phyloP scores from a whole-genome alignment of 2,329 filamentous ascomycete species.

The Penicillium polonicum region DNA sequence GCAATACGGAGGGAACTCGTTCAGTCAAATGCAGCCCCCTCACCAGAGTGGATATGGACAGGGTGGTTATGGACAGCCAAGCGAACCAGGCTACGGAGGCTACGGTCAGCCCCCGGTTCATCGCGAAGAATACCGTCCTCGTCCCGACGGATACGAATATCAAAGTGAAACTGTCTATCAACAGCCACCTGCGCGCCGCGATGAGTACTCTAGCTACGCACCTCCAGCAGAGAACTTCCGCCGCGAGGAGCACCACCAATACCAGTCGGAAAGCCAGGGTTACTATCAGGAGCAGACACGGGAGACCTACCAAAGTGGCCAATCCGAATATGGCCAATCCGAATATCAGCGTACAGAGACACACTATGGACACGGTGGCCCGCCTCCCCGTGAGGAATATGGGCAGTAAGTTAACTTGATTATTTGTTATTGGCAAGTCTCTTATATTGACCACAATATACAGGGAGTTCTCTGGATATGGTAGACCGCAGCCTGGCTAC shows the following conservation, averaged over 20 bases:
- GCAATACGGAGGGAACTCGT: slow-evolving; percentile 16
- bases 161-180: slow-evolving; percentile 21
- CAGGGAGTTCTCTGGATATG: slow-evolving; percentile 26
- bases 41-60: slow-evolving; percentile 14
- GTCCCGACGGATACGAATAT: slow-evolving; percentile 16
- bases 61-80: slow-evolving; percentile 17
- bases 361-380: slow-evolving; percentile 20
- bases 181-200: slow-evolving; percentile 9
- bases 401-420: slow-evolving; percentile 24
- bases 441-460: slow-evolving; percentile 5
- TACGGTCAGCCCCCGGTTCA: slow-evolving; percentile 16
- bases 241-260: slow-evolving; percentile 20
- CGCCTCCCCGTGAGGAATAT: slow-evolving; percentile 11
- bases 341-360: slow-evolving; percentile 20
- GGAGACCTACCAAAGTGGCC: slow-evolving; percentile 17
- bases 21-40: slow-evolving; percentile 3
- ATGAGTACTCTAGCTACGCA: slow-evolving; percentile 14
- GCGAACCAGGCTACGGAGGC: slow-evolving; percentile 18
- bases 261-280: slow-evolving; percentile 13
- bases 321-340: slow-evolving; percentile 17
- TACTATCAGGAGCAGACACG: slow-evolving; percentile 21
- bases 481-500: slow-evolving; percentile 16
- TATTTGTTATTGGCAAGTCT: slow-evolving; percentile 9
- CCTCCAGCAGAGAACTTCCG: slow-evolving; percentile 13
- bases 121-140: slow-evolving; percentile 13